Evolutionary conservation across 768 basidiomycete species (phyloP), one percentile per base, ranked within the genome.

Genomic region (Calocybe indica): DNA sequence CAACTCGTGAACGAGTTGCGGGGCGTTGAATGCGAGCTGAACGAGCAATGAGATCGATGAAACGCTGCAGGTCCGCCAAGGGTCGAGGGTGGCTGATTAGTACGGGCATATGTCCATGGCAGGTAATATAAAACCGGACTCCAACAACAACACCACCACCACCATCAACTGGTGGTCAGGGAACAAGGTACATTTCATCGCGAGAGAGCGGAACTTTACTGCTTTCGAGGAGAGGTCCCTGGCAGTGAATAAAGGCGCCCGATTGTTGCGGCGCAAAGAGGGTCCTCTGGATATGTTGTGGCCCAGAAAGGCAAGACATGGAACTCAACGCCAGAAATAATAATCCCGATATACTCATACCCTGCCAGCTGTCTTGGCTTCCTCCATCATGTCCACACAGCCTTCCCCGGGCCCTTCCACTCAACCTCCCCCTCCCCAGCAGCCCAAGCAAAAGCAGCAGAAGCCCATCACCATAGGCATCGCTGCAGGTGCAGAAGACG

Each of bases 401-500:
- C 75, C 78, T 14, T 81, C 79, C 57, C 78, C 79, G 53, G 73
- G 71, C 51, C 68, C 73, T 48, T 74, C 67, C 40, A 63, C 60
- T 37, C 57, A 59, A 7, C 52, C 65, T 22, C 52, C 65, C 56
- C 59, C 73, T 43, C 30, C 57, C 47, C 63, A 71, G 63, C 22
- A 22, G 4, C 61, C 73, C 70, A 74, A 82, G 71, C 69, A 68
- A 56, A 63, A 78, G 62, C 57, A 70, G 15, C 71, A 74, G 41
- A 53, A 33, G 31, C 31, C 42, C 15, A 43, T 43, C 28, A 34
- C 77, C 13, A 69, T 79, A 14, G 85, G 83, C 52, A 85, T 88
- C 52, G 78, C 85, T 35, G 85, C 85, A 28, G 83, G 85, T 57
- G 86, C 84, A 13, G 88, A 91, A 61, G 89, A 92, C 65, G 79